Percentiles rank a stretch among this genome's conserved stretches.
phyloP scores from a whole-genome alignment of 2,329 filamentous ascomycete species.

The Boeremia lycopersici region DNA sequence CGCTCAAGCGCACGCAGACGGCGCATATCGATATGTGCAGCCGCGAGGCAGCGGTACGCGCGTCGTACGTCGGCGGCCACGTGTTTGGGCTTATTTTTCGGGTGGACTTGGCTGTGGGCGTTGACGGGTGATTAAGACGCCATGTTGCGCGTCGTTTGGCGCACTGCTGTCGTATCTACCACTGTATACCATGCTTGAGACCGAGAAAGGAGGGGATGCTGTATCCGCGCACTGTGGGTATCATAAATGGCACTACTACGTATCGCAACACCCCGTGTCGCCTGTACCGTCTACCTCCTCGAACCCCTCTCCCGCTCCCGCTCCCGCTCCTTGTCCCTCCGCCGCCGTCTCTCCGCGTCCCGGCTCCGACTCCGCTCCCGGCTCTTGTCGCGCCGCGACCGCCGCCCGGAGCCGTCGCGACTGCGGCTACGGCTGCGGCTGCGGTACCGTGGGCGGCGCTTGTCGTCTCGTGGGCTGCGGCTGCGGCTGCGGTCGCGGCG shows the following conservation, averaged over 20 bases:
- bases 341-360: constrained; percentile 3
- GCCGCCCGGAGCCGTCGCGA: constrained; percentile 30
- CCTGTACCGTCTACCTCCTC: not conserved
- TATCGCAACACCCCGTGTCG: not conserved
- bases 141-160: too few species aligned
- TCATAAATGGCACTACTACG: too few species aligned
- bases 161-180: too few species aligned
- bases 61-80: not conserved
- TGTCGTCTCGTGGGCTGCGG: constrained; percentile 39
- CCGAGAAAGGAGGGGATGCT: too few species aligned
- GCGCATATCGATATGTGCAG: constrained; percentile 18
- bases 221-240: too few species aligned
- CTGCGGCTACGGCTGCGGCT: constrained; percentile 32
- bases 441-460: constrained; percentile 31
- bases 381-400: too few species aligned
- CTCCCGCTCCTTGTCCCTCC: not conserved
- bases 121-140: too few species aligned
- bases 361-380: constrained; percentile 24
- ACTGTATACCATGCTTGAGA: too few species aligned
- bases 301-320: constrained; percentile 1
- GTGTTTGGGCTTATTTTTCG: not conserved
- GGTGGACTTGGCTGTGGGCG: not conserved
- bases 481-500: constrained; percentile 21
- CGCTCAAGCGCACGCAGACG: constrained; percentile 26
- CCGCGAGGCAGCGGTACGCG: constrained; percentile 1